phyloP scores from a whole-genome alignment of 2,329 filamentous ascomycete species.

The Claviceps pusilla region DNA sequence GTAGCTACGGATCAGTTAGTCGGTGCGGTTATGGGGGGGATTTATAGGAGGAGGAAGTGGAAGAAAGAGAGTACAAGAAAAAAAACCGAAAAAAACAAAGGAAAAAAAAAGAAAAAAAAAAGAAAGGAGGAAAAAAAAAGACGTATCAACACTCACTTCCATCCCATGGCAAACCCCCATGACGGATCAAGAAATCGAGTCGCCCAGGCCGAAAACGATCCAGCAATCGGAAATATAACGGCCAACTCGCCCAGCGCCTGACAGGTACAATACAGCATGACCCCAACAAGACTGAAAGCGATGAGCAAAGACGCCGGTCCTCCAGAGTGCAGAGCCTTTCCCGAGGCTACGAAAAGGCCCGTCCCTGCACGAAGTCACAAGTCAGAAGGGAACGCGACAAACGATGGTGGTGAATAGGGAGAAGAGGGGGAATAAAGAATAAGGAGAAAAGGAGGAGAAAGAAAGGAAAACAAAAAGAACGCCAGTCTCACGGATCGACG shows the following conservation, averaged over 20 bases:
- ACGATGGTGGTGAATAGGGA: too few relatives aligned
- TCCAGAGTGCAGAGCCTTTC: conserved; percentile 51
- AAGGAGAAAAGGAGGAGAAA: too few relatives aligned
- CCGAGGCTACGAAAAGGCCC: conserved; percentile 76
- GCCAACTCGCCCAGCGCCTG: conserved; percentile 86
- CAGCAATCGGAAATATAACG: conserved; percentile 77
- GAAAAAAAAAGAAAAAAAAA: background rate
- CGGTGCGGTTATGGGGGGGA: background rate
- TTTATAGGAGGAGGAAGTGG: background rate
- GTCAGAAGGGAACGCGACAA: too few relatives aligned
- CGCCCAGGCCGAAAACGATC: conserved; percentile 83
- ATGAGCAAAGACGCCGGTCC: conserved; percentile 67
- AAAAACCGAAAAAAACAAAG: too few relatives aligned
- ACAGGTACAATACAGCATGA: conserved; percentile 84
- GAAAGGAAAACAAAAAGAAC: too few relatives aligned
- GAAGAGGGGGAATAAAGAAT: background rate
- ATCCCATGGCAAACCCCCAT: conserved; percentile 91
- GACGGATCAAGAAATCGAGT: conserved; percentile 86
- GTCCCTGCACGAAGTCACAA: conserved; percentile 28
- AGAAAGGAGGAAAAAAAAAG: background rate
- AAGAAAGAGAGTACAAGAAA: background rate
- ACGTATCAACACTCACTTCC: conserved; percentile 48
- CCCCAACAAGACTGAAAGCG: conserved; percentile 63
- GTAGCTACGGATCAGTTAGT: conserved; percentile 37
- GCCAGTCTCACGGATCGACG: too few relatives aligned